Evolutionary conservation across 2,329 filamentous ascomycete genomes (phyloP).

Genomic region (Fusarium buxicola): DNA sequence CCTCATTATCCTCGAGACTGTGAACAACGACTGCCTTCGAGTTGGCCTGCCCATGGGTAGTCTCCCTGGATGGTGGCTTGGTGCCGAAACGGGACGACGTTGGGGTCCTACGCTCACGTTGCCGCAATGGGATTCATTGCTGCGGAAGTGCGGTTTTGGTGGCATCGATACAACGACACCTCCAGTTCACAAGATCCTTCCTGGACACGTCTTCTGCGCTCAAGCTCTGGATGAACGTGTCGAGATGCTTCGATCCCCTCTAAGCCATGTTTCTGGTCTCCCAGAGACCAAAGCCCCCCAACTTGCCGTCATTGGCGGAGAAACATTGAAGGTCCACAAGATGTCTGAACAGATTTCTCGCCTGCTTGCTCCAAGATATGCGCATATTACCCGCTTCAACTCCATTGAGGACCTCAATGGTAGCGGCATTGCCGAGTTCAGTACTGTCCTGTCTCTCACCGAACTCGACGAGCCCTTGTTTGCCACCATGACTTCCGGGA

Average conservation of each 20-base stretch:
- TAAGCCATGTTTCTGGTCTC: not conserved
- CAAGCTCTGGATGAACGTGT: slow-evolving; percentile 5
- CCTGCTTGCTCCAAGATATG: not conserved
- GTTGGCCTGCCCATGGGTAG: not conserved
- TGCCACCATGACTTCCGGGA: not conserved
- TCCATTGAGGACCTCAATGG: not conserved
- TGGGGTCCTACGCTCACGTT: slow-evolving; percentile 2
- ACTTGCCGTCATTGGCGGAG: not conserved
- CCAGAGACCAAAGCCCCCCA: too few species aligned
- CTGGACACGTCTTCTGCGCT: not conserved
- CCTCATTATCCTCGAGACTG: slow-evolving; percentile 31
- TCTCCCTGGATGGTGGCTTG: slow-evolving; percentile 29
- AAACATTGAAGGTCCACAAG: not conserved
- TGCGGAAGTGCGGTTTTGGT: slow-evolving; percentile 1
- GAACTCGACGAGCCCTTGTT: not conserved
- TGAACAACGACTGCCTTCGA: not conserved
- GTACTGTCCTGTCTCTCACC: not conserved
- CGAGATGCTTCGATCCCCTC: not conserved
- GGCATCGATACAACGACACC: not conserved
- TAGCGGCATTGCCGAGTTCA: not conserved
- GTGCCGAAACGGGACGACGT: slow-evolving; percentile 2
- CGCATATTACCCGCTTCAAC: not conserved
- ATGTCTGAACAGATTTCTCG: not conserved
- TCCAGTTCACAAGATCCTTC: not conserved
- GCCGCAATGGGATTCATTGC: slow-evolving; percentile 2